Evolutionary conservation across 441 rosid genomes (phyloP), one percentile per base, ranked within the genome.

Genomic region (Manihot esculenta): DNA sequence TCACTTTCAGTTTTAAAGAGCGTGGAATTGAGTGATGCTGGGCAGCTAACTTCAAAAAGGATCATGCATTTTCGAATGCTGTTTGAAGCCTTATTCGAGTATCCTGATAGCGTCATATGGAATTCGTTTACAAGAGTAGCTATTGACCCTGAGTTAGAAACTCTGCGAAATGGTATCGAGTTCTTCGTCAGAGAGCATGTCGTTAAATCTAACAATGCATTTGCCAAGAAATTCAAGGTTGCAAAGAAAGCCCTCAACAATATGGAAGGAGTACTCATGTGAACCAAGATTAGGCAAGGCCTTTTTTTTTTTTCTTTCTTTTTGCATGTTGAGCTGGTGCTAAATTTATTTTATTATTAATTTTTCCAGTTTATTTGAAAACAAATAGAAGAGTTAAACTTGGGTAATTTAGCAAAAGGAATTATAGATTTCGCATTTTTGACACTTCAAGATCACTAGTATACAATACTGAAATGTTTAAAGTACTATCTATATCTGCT

Each of bases 11-110:
- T 88, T 62, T 70, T 94, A 27, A 92, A 94, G 83, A 76, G 77
- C 0, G 82, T 86, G 17, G 97, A 92, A 62, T 79, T 89, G 60
- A 84, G 80, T 0, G 84, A 88, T 72, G 85, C 82, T 42, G 64
- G 42, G 60, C 83, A 82, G 78, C 78, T 92, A 26, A 92, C 88
- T 7, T 83, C 94, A 0, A 90, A 86, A 78, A 81, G 85, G 73
- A 84, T 86, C 65, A 89, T 90, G 90, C 96, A 94, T 78, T 90
- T 90, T 56, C 84, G 97, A 65, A 90, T 92, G 82, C 71, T 94
- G 21, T 89, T 94, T 1, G 95, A 92, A 82, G 83, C 85, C 78
- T 73, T 94, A 15, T 84, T 94, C 1, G 90, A 86, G 80, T 77
- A 82, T 68, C 83, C 88, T 8, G 92, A 90, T 64, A 84, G 82